Evolutionary conservation across 2,329 filamentous ascomycete genomes (phyloP), one percentile per base, ranked within the genome.

Genomic region (Aspergillus neoniger): DNA sequence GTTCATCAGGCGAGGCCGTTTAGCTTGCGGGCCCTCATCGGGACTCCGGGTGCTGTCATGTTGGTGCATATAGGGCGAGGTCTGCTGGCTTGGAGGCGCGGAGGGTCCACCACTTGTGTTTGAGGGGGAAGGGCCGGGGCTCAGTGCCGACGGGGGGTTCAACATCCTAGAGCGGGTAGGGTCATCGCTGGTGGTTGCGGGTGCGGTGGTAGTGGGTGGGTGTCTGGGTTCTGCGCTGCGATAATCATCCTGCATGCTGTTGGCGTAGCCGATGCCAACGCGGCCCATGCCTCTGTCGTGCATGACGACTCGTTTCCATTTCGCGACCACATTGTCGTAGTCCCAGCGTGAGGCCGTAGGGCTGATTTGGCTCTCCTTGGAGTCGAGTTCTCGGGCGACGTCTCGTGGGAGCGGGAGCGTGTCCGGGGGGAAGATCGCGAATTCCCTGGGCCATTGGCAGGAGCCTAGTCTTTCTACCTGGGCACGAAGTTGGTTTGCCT

Each of bases 391-490:
- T 39, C 75, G 68, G 7, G 75, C 70, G 15, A 77, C 72, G 17
- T 76, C 74, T 4, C 74, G 67, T 8, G 77, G 68, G 44, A 82
- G 59, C 25, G 79, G 74, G 4, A 79, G 72, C 4, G 73, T 75
- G 48, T 81, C 78, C 2, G 80, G 79, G 8, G 80, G 80, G 63
- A 80, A 81, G 19, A 81, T 69, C 1, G 79, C 77, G 63, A 81
- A 81, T 59, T 82, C 80, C 17, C 80, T 70, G 3, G 80, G 80
- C 78, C 78, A 81, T 62, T 82, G 80, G 62, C 79, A 81, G 12
- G 75, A 77, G 5, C 75, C 77, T 1, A 82, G 71, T 47, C 75
- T 74, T 58, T 80, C 79, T 2, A 82, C 76, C 59, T 81, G 80
- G 3, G 76, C 75, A 39, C 79, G 79, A n/a, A 82, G 71, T 56